Percentiles rank a stretch among this genome's conserved stretches.
phyloP scores from a whole-genome alignment of 352 stramenopile species.

The Phytophthora melonis region DNA sequence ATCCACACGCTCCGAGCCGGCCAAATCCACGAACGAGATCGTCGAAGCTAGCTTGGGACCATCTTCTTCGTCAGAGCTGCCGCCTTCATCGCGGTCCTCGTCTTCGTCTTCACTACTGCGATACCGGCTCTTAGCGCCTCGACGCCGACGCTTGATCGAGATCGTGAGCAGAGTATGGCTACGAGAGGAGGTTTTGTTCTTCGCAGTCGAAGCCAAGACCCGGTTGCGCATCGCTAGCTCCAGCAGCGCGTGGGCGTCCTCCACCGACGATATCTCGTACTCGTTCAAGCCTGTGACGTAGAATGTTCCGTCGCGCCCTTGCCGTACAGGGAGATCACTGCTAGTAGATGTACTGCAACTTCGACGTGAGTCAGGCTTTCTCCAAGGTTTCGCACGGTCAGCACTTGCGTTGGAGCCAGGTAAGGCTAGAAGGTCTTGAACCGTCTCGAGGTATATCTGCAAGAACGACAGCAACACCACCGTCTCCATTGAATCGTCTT shows the following conservation, averaged over 20 bases:
- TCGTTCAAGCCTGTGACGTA: conserved; percentile 69
- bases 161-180: conserved; percentile 80
- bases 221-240: conserved; percentile 60
- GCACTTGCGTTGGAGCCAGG: conserved; percentile 10
- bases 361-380: conserved; percentile 8
- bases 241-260: conserved; percentile 59
- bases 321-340: conserved; percentile 57
- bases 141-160: conserved; percentile 39
- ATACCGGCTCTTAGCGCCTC: conserved; percentile 13
- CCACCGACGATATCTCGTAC: conserved; percentile 55
- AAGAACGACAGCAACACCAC: conserved; percentile 66
- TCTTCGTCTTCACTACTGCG: conserved; percentile 25
- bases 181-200: conserved; percentile 77
- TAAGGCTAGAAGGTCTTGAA: conserved; percentile 68
- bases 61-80: conserved; percentile 6
- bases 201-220: conserved; percentile 59
- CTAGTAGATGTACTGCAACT: neutral
- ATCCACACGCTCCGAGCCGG: conserved; percentile 72
- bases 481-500: conserved; percentile 3
- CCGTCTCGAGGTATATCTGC: conserved; percentile 81
- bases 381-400: conserved; percentile 4
- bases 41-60: conserved; percentile 33
- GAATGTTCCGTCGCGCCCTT: conserved; percentile 56
- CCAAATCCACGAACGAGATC: conserved; percentile 79
- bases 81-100: conserved; percentile 9